Base-by-base conservation (phyloP, 1,139 yeast genomes). In the Yarrowia galli region DNA sequence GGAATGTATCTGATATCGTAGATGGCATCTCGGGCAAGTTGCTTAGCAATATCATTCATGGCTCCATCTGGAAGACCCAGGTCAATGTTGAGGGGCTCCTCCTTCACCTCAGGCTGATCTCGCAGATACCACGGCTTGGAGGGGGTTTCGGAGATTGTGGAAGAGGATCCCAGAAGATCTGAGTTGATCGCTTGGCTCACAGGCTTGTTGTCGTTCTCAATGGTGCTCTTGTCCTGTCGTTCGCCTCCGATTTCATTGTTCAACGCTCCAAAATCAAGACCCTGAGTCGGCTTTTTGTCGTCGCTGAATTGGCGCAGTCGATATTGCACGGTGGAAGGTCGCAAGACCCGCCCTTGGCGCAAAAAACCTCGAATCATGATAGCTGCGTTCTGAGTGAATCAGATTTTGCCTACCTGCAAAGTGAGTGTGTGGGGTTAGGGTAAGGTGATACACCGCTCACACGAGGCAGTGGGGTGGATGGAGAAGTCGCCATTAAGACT, bases 111-210 rank as follows among this genome's bases (percentile, higher is more conserved):
- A 22, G 71, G 75, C 16, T 71, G 72, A 40, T 71, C 71, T 53
- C 77, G 68, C 63, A 75, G 68, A 54, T 75, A 75, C 78, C 78
- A 74, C 22, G 64, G 64, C 22, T 58, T 58, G 18, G 64, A 28
- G 10, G 64, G 49, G 15, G 64, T 40, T 5, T n/a, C 43, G 5
- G 28, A 8, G 22, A 8, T 9, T 6, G 61, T 13, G 9, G 61
- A 4, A 16, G 61, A 7, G 7, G 61, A 18, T 10, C n/a, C 32
- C n/a, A n/a, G 12, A n/a, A 10, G 7, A 4, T 23, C 48, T 3
- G 48, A 38, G n/a, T 18, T 28, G 40, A 36, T 32, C 13, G 22
- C 32, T 20, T 40, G 25, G 38, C 32, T n/a, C 46, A 18, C 48
- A 56, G 61, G n/a, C n/a, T 5, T 40, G 38, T 12, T n/a, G 22